A percentile compares a stretch with the other conserved stretches of the same genome.
phyloP scores from a whole-genome alignment of 83 land plant species.

The Picea mariana region DNA sequence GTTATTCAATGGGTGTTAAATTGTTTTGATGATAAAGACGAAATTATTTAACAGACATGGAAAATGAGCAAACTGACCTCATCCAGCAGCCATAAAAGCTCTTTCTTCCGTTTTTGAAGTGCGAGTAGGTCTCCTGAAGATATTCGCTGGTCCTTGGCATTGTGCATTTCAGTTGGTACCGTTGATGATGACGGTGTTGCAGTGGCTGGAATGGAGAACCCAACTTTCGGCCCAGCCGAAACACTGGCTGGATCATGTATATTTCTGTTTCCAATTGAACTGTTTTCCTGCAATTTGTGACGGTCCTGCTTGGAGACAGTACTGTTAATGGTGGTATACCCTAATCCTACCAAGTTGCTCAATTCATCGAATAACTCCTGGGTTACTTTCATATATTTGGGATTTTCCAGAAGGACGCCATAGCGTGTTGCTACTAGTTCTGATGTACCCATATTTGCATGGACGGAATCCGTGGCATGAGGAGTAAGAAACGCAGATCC shows the following conservation, averaged over 20 bases:
- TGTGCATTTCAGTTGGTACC: conserved; percentile 15
- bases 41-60: neutral
- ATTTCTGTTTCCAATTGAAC: conserved; percentile 7
- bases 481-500: neutral
- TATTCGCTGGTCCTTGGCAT: neutral
- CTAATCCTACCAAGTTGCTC: conserved; percentile 60
- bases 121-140: conserved; percentile 61
- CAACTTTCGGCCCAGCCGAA: conserved; percentile 23
- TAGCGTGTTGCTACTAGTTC: too few species aligned
- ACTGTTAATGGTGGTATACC: conserved; percentile 32
- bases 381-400: conserved; percentile 58
- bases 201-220: conserved; percentile 7
- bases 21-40: neutral
- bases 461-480: too few species aligned
- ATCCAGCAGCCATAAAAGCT: conserved; percentile 78
- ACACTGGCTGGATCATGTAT: conserved; percentile 24
- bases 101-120: conserved; percentile 70
- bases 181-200: conserved; percentile 39
- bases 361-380: conserved; percentile 78
- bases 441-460: too few species aligned
- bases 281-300: conserved; percentile 3
- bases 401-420: conserved; percentile 32
- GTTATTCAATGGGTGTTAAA: neutral
- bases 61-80: conserved; percentile 47
- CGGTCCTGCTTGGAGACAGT: conserved; percentile 13